Evolutionary conservation across 2,329 filamentous ascomycete species (phyloP), one percentile per base, ranked within the genome.

Genomic region (Aureobasidium uvarum): DNA sequence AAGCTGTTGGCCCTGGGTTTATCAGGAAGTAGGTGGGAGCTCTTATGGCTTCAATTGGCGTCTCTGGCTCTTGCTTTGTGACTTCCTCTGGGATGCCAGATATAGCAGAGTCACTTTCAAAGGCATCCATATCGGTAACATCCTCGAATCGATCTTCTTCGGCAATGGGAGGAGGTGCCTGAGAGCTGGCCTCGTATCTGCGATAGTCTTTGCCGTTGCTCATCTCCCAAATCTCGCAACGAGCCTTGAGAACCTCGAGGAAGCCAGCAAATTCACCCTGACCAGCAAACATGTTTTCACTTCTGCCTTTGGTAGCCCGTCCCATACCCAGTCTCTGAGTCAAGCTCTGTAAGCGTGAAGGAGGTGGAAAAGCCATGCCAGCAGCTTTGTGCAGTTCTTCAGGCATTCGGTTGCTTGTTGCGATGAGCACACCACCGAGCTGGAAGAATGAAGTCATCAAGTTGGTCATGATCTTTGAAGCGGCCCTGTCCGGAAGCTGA

Each of bases 191-290:
- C 62, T 89, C 85, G 59, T 83, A 78, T 69, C 90, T 81, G 81
- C 89, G 70, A 67, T 81, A 94, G 72, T 95, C 91, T 64, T 81
- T 85, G 1, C 84, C 83, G 1, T 89, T 87, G 69, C 91, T 89
- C 84, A 94, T 92, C 73, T 93, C 88, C 89, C 89, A 93, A 58
- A 93, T 87, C 71, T 94, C 90, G 72, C 91, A 94, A 64, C 90
- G 82, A 11, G 89, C 88, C 73, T 89, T 90, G 41, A 94, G 74
- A 0, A 94, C 86, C 50, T 92, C 88, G 11, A 94, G 78, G 68
- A 95, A 94, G 2, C 83, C 83, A 2, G 88, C 85, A 78, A 93
- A 94, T 72, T 94, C 90, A 64, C 88, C 89, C 52, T 84, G 84
- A 45, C 84, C 79, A 1, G 84, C 83, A 70, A 83, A 86, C 46